Evolutionary conservation across 768 basidiomycete genomes (phyloP).

Genomic region (Calocybe cyanea): DNA sequence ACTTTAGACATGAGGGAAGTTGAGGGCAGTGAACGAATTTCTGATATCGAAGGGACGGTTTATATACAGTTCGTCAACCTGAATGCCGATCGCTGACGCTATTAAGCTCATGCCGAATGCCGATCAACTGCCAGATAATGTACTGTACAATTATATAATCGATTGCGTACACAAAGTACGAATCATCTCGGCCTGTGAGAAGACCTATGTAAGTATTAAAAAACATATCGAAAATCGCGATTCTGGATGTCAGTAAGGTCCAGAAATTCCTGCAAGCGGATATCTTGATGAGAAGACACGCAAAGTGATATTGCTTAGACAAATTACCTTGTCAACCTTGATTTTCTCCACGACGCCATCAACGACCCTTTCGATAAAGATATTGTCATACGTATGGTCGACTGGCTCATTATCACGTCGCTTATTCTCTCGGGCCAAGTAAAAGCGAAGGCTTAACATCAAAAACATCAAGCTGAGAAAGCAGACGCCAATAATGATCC

Average conservation of each 20-base stretch:
- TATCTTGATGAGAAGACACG: background rate
- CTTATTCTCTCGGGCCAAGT: constrained; percentile 59
- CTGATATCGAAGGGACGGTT: too few species aligned
- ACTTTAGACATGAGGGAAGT: constrained; percentile 13
- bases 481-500: constrained; percentile 72
- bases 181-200: too few species aligned
- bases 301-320: background rate
- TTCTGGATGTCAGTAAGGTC: constrained; percentile 75
- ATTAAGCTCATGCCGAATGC: too few species aligned
- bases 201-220: constrained; percentile 27
- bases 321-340: constrained; percentile 64
- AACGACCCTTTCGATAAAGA: constrained; percentile 52
- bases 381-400: constrained; percentile 54
- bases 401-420: constrained; percentile 54
- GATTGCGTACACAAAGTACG: too few species aligned
- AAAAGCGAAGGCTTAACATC: constrained; percentile 44
- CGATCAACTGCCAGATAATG: too few species aligned
- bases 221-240: constrained; percentile 68
- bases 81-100: too few species aligned
- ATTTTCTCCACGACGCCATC: constrained; percentile 52
- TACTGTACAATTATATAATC: too few species aligned
- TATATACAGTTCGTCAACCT: too few species aligned
- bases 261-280: constrained; percentile 51
- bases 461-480: constrained; percentile 48
- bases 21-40: too few species aligned